Evolutionary conservation across 1,139 yeast genomes (phyloP).

Genomic region (Suhomyces atakaporum): DNA sequence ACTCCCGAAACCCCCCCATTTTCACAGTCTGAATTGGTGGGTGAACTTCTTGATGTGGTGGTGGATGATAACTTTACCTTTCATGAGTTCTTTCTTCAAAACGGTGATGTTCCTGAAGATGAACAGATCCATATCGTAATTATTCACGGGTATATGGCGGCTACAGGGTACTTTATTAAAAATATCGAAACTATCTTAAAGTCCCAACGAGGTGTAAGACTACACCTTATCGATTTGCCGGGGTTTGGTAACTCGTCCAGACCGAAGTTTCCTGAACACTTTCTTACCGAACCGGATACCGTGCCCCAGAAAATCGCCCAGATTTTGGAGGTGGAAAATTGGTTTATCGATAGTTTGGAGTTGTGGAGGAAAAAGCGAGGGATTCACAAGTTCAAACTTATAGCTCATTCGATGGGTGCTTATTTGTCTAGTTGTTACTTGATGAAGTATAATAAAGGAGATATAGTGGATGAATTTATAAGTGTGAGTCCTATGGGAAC

Average conservation of each 20-base stretch:
- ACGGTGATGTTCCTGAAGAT: conserved; percentile 22
- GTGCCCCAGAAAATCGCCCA: conserved; percentile 32
- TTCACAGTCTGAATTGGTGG: conserved; percentile 11
- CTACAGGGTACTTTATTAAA: conserved; percentile 45
- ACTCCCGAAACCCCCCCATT: no score
- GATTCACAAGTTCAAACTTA: conserved; percentile 31
- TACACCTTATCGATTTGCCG: conserved; percentile 44
- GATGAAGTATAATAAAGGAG: conserved; percentile 37
- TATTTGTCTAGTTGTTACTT: conserved; percentile 43
- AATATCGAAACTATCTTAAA: conserved; percentile 38
- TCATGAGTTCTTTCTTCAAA: conserved; percentile 41
- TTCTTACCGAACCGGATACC: conserved; percentile 27
- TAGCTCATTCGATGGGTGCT: conserved; percentile 51
- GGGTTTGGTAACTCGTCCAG: conserved; percentile 51
- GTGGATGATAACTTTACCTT: conserved; percentile 33
- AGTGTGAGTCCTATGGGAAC: conserved; percentile 52
- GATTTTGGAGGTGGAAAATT: conserved; percentile 37
- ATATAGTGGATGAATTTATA: conserved; percentile 27
- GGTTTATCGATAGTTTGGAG: conserved; percentile 48
- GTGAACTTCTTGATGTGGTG: conserved; percentile 34
- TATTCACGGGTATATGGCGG: conserved; percentile 52
- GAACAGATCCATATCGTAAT: conserved; percentile 31
- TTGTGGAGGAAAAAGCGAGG: conserved; percentile 35
- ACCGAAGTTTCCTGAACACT: conserved; percentile 37
- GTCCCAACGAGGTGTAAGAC: conserved; percentile 32